These are phyloP conservation scores for Leonotis leonurus DNA, from an alignment of 257 asterid genomes.

Conservation along the genomic window DNA sequence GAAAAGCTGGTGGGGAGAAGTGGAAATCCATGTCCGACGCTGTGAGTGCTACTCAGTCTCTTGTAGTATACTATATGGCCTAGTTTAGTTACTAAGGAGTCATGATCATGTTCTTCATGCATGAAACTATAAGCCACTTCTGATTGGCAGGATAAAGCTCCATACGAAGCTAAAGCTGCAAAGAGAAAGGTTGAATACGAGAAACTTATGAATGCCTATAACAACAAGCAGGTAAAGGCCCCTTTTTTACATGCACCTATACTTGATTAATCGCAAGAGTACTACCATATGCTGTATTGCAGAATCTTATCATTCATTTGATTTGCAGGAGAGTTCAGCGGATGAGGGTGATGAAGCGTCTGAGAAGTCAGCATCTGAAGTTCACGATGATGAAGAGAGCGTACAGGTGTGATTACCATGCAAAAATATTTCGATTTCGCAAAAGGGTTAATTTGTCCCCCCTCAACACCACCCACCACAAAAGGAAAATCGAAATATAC, in stretches of 20 bases:
- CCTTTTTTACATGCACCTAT: background rate
- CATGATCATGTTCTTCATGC: too few species aligned
- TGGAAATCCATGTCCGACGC: slow-evolving; percentile 82
- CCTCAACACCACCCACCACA: too few species aligned
- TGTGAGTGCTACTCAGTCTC: slow-evolving; percentile 39
- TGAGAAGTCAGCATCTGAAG: slow-evolving; percentile 67
- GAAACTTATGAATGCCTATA: slow-evolving; percentile 72
- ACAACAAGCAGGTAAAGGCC: slow-evolving; percentile 64
- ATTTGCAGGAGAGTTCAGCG: slow-evolving; percentile 67
- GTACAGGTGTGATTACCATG: slow-evolving; percentile 41
- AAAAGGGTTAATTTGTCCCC: too few species aligned
- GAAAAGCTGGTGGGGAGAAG: slow-evolving; percentile 95
- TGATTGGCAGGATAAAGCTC: slow-evolving; percentile 79
- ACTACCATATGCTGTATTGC: background rate
- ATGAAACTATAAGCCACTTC: too few species aligned
- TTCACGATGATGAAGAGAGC: slow-evolving; percentile 61
- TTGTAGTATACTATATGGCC: background rate
- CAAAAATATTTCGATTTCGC: background rate
- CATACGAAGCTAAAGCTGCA: slow-evolving; percentile 94
- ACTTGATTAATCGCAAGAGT: background rate
- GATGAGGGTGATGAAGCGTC: slow-evolving; percentile 79
- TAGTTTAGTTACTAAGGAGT: too few species aligned
- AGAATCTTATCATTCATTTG: slow-evolving; percentile 4
- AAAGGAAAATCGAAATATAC: too few species aligned
- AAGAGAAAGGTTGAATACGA: slow-evolving; percentile 74